Evolutionary conservation across 768 basidiomycete genomes (phyloP), one percentile per base, ranked within the genome.

Genomic region (Rhizopogon rudus): DNA sequence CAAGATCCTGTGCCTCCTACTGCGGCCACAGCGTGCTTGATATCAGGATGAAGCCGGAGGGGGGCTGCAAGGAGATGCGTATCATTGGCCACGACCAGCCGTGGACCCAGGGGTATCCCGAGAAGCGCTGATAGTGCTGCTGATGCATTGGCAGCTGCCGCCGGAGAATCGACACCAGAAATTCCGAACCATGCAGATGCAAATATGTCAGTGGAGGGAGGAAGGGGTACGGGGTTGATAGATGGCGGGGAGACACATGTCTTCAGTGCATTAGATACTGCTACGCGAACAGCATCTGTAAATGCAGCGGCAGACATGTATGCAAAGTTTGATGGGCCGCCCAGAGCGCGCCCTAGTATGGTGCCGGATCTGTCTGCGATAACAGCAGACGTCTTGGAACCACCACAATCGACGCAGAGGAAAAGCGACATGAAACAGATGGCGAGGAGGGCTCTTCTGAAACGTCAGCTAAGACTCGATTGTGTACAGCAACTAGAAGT

Each of bases 361-460:
- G 72, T 69, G 58, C 91, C 88, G 2, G 75, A 59, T 17, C 65
- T 60, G 65, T 85, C 76, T 57, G 77, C 77, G 67, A 95, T 81
- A 56, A 81, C 88, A 6, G 81, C 88, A 28, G 87, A 81, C 9
- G 93, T 93, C 74, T 95, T 96, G 43, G 90, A 90, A 20, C 91
- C 93, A 31, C 93, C 93, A 58, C 91, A 93, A 70, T 93, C 91
- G 59, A 89, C 86, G 64, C 87, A 92, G 60, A 93, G 84, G 65
- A 81, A 88, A 62, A 89, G 71, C 10, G 84, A 72, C 81, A 83
- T 83, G 20, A 48, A 3, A 10, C 41, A 20, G 17, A 10, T 10
- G 9, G 16, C 10, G 9, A 12, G 9, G 9, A 12, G 9, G 8
- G 17, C 17, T 35, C 3, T 49, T 48, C 12, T 6, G 33, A 48